These are phyloP conservation scores for Cercospora citrullina DNA, from an alignment of 2,329 filamentous ascomycete species.

Conservation along the genomic window DNA sequence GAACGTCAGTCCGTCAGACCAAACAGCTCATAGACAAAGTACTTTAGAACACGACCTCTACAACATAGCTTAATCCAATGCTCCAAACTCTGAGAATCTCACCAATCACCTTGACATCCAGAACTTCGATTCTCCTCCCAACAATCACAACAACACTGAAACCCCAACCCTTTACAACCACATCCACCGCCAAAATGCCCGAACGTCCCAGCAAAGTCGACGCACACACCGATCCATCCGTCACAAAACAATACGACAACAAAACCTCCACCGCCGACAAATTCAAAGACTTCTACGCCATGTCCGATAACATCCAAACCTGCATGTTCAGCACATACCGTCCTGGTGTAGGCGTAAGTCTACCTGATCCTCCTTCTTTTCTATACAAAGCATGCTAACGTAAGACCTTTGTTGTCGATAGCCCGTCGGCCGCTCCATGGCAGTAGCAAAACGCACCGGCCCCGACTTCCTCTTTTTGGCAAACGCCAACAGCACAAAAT, in stretches of 20 bases:
- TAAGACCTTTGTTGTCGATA: neutral
- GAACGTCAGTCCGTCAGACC: neutral
- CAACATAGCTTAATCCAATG: neutral
- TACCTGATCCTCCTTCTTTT: neutral
- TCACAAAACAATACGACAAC: constrained; percentile 52
- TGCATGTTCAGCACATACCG: constrained; percentile 47
- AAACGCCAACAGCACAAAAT: constrained; percentile 51
- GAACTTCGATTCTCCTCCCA: neutral
- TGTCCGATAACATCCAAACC: constrained; percentile 50
- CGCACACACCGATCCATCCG: constrained; percentile 49
- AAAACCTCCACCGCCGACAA: constrained; percentile 47
- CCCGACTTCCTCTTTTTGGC: constrained; percentile 55
- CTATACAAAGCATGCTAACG: too few relatives aligned
- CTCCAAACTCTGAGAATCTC: neutral
- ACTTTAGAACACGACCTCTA: too few relatives aligned
- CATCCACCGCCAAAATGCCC: constrained; percentile 45
- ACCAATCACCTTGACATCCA: neutral
- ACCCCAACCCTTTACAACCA: constrained; percentile 8
- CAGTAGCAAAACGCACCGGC: constrained; percentile 56
- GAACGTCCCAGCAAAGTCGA: constrained; percentile 46
- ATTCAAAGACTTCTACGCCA: constrained; percentile 50
- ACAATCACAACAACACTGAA: neutral
- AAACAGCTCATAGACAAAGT: neutral
- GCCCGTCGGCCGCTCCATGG: constrained; percentile 52
- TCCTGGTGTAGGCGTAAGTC: constrained; percentile 41